Evolutionary conservation across 2,329 filamentous ascomycete species (phyloP).

Genomic region (Aspergillus flavus): DNA sequence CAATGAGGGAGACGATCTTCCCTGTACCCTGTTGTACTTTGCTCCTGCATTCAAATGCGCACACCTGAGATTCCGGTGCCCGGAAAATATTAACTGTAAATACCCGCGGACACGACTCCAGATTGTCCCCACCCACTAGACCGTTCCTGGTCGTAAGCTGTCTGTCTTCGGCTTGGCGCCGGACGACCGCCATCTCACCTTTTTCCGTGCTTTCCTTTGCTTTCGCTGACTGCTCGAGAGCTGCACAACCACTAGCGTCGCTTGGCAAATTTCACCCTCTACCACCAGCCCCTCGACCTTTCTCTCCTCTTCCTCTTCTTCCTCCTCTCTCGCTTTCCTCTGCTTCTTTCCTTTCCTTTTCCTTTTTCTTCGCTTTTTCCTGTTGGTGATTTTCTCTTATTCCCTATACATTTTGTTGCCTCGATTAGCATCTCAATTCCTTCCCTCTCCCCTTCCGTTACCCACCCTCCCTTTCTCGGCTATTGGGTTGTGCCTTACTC

Average conservation of each 20-base stretch:
- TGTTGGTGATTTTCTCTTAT: conserved; percentile 12
- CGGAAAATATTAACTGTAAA: conserved; percentile 34
- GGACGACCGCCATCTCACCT: conserved; percentile 28
- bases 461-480: conserved; percentile 12
- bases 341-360: conserved; percentile 14
- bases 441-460: conserved; percentile 8
- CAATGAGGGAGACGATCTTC: background rate
- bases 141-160: conserved; percentile 31
- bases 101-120: conserved; percentile 30
- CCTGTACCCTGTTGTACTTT: conserved; percentile 6
- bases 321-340: conserved; percentile 15
- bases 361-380: conserved; percentile 15
- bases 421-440: conserved; percentile 15
- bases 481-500: conserved; percentile 2
- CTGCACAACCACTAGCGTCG: conserved; percentile 39
- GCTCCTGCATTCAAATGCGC: conserved; percentile 7
- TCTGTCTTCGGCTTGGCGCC: conserved; percentile 28
- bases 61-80: conserved; percentile 18
- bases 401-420: conserved; percentile 1
- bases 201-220: conserved; percentile 26
- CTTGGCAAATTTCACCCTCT: conserved; percentile 37
- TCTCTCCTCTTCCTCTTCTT: conserved; percentile 17
- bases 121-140: conserved; percentile 29
- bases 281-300: conserved; percentile 36
- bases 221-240: conserved; percentile 32